Evolutionary conservation across 208 protist genomes (phyloP).

Genomic region (Wallacemonas sp.): DNA sequence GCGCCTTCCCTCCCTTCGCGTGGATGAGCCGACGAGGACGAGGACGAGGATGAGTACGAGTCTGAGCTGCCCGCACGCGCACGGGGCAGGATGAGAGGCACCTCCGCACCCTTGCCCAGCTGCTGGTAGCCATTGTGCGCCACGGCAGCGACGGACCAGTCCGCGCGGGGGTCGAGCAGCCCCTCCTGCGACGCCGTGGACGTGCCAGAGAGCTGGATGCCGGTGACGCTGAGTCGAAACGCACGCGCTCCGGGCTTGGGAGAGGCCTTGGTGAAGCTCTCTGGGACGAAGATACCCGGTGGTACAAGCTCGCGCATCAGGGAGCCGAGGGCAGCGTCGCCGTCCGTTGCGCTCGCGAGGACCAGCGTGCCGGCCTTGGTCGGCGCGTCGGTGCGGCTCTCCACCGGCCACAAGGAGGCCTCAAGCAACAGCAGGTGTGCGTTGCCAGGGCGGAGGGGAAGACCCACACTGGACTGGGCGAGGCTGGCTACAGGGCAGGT

Average conservation of each 20-base stretch:
- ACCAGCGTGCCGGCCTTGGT: conserved; percentile 23
- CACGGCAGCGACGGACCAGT: conserved; percentile 82
- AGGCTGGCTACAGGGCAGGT: conserved; percentile 35
- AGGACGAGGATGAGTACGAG: conserved; percentile 6
- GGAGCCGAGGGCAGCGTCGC: conserved; percentile 32
- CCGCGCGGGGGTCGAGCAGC: conserved; percentile 36
- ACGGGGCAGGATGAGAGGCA: conserved; percentile 37
- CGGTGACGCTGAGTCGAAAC: conserved; percentile 60
- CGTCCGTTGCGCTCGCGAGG: conserved; percentile 29
- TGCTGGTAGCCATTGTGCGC: conserved; percentile 88
- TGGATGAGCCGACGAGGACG: conserved; percentile 18
- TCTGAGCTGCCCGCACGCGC: neutral
- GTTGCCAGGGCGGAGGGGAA: conserved; percentile 55
- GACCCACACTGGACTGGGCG: neutral
- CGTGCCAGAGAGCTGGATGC: conserved; percentile 49
- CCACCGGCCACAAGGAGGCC: conserved; percentile 48
- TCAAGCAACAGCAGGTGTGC: conserved; percentile 72
- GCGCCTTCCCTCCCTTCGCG: no score
- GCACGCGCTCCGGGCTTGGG: conserved; percentile 30
- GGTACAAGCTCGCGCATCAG: conserved; percentile 76
- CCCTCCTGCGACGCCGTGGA: conserved; percentile 35
- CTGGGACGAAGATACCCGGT: conserved; percentile 69
- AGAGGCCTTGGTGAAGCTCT: conserved; percentile 65
- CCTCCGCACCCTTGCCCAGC: conserved; percentile 73
- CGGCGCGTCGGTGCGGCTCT: conserved; percentile 21